These are phyloP conservation scores for Athelia psychrophila DNA, from an alignment of 1,284 basidiomycete species.

Conservation along the genomic window DNA sequence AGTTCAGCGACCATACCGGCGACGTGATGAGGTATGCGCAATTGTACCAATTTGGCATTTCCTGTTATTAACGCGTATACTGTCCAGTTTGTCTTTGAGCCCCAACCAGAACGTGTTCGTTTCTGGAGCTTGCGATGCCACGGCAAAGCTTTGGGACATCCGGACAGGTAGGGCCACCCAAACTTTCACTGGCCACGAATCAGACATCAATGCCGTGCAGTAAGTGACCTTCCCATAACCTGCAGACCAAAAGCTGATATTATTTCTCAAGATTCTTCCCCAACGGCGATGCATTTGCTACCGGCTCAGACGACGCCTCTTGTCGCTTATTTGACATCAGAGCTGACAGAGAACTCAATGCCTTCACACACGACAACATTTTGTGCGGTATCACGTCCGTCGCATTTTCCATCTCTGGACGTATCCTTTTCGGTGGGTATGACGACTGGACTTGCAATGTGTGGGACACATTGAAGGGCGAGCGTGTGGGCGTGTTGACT, in stretches of 20 bases:
- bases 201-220: conserved; percentile 99
- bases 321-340: conserved; percentile 98
- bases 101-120: conserved; percentile 96
- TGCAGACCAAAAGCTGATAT: conserved; percentile 9
- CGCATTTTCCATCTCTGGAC: conserved; percentile 95
- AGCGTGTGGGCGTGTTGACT: conserved; percentile 93
- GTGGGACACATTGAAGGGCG: conserved; percentile 98
- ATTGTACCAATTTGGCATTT: conserved; percentile 9
- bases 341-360: conserved; percentile 94
- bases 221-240: conserved; percentile 42
- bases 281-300: conserved; percentile 97
- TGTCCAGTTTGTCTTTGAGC: conserved; percentile 83
- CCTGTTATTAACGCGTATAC: conserved; percentile 4
- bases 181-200: conserved; percentile 98
- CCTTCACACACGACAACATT: conserved; percentile 98
- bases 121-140: conserved; percentile 97
- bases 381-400: conserved; percentile 98
- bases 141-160: conserved; percentile 98
- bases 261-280: conserved; percentile 85
- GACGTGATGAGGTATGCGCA: conserved; percentile 92
- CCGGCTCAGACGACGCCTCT: conserved; percentile 98
- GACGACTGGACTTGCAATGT: conserved; percentile 99
- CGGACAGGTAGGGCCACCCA: conserved; percentile 95
- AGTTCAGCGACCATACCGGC: conserved; percentile 98
- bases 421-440: conserved; percentile 97